Base-by-base conservation (phyloP, 2,329 filamentous ascomycete species). In the Colletotrichum filicis region DNA sequence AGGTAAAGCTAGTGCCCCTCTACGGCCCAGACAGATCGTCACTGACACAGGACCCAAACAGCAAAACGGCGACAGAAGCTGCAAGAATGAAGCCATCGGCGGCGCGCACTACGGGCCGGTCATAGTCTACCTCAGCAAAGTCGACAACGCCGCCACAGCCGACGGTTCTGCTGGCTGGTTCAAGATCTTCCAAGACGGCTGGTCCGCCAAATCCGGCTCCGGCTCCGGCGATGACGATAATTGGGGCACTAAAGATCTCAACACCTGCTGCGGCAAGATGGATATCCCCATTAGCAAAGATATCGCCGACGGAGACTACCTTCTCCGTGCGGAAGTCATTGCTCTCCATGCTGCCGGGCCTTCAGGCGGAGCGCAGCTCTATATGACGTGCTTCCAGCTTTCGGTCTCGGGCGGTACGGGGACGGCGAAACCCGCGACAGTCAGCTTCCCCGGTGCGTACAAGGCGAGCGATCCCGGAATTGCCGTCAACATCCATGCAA, bases 91-190 rank as follows among this genome's bases (percentile, higher is more conserved):
- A 74, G 88, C 87, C 26, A 88, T 90, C 65, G 88, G 88, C 35
- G 87, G 88, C 42, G 84, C 84, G 53, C 88, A 90, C 79, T 88
- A 86, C 76, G 87, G 87, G 11, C 87, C 88, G 1, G 86, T 89
- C 42, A 83, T 87, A 61, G 82, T 87, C 1, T 89, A 89, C 78
- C 81, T 89, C 68, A 84, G 83, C 77, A 85, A 87, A 74, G 87
- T 90, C 24, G 73, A 80, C 30, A 84, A 89, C 76, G 84, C 88
- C 4, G 78, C 82, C 37, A 84, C 81, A 0, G 85, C 87, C 59
- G 82, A 84, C 70, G 84, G 84, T 12, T 80, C 82, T 1, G 77
- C 81, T 3, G 78, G 80, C 4, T 89, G 85, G 86, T 89, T 89
- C 82, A 90, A 90, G 82, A 84, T 89, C 73, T 87, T 84, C 75